Conservation (phyloP, 371 early-diverging fungal species). For the Mycotypha africana region DNA sequence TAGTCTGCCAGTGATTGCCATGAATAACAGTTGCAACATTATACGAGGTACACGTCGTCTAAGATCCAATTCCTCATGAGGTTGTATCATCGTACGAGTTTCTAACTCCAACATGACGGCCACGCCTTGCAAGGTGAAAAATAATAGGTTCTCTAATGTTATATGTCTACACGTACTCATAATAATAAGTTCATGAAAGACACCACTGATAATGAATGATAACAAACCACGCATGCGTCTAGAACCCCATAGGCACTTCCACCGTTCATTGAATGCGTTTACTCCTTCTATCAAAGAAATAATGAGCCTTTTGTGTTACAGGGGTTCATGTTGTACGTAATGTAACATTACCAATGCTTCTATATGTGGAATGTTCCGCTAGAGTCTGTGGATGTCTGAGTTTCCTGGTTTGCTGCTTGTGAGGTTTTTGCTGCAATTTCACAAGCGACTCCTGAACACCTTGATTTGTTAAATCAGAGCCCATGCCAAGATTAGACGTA, state of each 20-base stretch:
- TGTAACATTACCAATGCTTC: no score
- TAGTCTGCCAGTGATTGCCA: constrained; percentile 14
- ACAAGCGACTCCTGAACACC: no score
- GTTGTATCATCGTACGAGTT: background rate
- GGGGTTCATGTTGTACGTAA: no score
- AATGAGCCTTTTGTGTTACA: no score
- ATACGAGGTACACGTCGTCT: constrained; percentile 8
- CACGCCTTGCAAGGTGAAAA: constrained; percentile 28
- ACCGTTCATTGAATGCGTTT: no score
- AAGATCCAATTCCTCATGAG: background rate
- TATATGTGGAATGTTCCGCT: no score
- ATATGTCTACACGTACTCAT: constrained; percentile 25
- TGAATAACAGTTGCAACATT: constrained; percentile 6
- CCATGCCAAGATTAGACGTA: no score
- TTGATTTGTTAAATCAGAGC: no score
- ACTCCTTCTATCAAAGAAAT: no score
- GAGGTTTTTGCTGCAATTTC: no score
- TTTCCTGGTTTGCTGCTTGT: no score
- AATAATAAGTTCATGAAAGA: constrained; percentile 33
- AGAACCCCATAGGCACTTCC: no score
- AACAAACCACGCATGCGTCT: constrained; percentile 13
- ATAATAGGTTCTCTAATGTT: constrained; percentile 29
- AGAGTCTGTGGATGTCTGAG: background rate
- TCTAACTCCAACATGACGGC: constrained; percentile 19
- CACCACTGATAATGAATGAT: constrained; percentile 28